phyloP scores from a whole-genome alignment of 768 basidiomycete genomes.

The Myochromella boudieri region DNA sequence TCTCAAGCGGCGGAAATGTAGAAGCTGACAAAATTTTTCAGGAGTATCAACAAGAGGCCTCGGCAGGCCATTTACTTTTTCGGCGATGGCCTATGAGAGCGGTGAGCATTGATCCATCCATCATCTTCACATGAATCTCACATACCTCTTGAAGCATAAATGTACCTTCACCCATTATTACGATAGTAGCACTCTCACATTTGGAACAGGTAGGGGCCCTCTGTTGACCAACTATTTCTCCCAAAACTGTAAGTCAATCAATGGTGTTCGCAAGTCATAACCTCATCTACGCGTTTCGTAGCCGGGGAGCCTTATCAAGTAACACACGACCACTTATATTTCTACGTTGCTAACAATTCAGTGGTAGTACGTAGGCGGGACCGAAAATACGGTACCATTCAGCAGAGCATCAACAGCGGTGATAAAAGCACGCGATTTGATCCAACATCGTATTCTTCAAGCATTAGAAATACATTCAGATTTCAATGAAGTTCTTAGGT shows the following conservation, averaged over 20 bases:
- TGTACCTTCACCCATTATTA: constrained; percentile 36
- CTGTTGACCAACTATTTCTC: constrained; percentile 83
- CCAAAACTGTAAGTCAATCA: constrained; percentile 72
- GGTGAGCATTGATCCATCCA: constrained; percentile 44
- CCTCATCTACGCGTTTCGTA: too few species aligned
- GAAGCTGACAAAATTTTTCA: constrained; percentile 62
- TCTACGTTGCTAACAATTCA: not conserved
- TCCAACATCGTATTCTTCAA: constrained; percentile 50
- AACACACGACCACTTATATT: not conserved
- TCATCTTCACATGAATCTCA: not conserved
- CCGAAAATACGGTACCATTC: constrained; percentile 71
- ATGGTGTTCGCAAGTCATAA: too few species aligned
- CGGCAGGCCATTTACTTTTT: constrained; percentile 54
- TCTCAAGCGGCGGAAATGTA: constrained; percentile 28
- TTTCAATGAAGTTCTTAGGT: constrained; percentile 81
- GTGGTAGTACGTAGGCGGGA: constrained; percentile 72
- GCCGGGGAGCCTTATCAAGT: constrained; percentile 81
- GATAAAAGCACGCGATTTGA: constrained; percentile 53
- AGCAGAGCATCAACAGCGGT: constrained; percentile 59
- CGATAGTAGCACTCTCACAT: too few species aligned
- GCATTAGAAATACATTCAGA: constrained; percentile 37
- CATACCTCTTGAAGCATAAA: constrained; percentile 53
- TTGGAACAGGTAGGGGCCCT: constrained; percentile 57
- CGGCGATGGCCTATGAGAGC: constrained; percentile 70
- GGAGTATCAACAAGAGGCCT: constrained; percentile 68